These are phyloP conservation scores for Gloeostereum incarnatum DNA, from an alignment of 768 basidiomycete genomes.

Conservation along the genomic window DNA sequence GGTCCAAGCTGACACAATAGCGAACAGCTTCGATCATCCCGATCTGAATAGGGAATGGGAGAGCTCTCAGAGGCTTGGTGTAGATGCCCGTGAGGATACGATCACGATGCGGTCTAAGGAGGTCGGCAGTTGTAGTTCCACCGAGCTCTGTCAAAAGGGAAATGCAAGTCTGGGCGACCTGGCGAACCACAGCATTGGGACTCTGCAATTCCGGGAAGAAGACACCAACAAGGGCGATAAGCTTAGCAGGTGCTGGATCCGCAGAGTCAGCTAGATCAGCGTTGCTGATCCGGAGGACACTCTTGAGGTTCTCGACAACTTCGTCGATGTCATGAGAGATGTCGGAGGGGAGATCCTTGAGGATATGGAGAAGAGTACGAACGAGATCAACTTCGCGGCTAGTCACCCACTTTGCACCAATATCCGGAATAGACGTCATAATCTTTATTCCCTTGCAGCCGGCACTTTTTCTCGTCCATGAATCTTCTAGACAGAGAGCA, in stretches of 20 bases:
- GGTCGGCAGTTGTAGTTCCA: conserved; percentile 60
- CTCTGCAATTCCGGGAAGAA: conserved; percentile 86
- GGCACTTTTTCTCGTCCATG: conserved; percentile 85
- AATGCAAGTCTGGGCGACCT: conserved; percentile 77
- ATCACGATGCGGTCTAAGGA: conserved; percentile 81
- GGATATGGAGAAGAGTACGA: conserved; percentile 80
- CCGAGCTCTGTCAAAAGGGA: conserved; percentile 67
- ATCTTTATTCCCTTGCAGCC: conserved; percentile 82
- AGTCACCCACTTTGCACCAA: conserved; percentile 72
- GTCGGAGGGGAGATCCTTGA: conserved; percentile 92
- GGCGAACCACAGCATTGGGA: conserved; percentile 76
- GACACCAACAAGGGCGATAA: conserved; percentile 67
- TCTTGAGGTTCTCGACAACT: conserved; percentile 67
- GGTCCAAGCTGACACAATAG: conserved; percentile 83
- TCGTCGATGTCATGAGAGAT: conserved; percentile 75
- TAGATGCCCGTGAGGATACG: conserved; percentile 85
- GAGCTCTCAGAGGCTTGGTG: conserved; percentile 91
- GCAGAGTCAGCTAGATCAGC: conserved; percentile 34
- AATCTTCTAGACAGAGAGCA: conserved; percentile 82
- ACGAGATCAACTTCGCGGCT: conserved; percentile 88
- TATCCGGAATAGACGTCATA: conserved; percentile 58
- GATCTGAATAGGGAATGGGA: conserved; percentile 92
- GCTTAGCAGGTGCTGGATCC: conserved; percentile 37
- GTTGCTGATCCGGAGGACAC: conserved; percentile 54
- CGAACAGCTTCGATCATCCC: conserved; percentile 97